phyloP scores from a whole-genome alignment of 2,329 filamentous ascomycete genomes.

The Diplodia mutila region DNA sequence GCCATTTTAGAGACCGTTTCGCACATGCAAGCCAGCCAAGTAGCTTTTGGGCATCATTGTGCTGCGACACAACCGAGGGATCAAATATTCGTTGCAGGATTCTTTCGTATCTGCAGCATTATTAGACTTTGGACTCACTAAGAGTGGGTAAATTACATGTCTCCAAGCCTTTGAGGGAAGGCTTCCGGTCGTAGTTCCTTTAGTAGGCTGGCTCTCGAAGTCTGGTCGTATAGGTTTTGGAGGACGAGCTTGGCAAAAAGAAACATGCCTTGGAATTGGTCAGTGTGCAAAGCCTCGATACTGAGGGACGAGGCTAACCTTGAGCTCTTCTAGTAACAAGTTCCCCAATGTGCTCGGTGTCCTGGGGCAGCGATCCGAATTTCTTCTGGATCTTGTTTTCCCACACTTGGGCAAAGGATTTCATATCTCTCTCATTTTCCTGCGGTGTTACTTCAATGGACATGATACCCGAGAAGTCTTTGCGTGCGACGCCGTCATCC shows the following conservation, averaged over 20 bases:
- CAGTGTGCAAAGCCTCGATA: too few species aligned
- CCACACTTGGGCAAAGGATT: too few species aligned
- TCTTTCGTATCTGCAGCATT: slow-evolving; percentile 34
- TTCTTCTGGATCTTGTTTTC: too few species aligned
- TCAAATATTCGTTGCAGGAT: slow-evolving; percentile 29
- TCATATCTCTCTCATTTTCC: slow-evolving; percentile 38
- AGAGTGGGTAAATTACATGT: slow-evolving; percentile 22
- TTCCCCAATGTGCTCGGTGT: too few species aligned
- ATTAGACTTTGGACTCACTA: background rate
- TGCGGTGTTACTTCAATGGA: slow-evolving; percentile 10
- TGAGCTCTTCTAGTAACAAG: too few species aligned
- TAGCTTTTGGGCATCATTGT: slow-evolving; percentile 35
- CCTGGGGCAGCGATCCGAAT: too few species aligned
- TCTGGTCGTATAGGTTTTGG: slow-evolving; percentile 32
- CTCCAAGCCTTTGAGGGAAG: slow-evolving; percentile 26
- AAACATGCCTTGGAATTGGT: slow-evolving; percentile 32
- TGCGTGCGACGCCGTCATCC: slow-evolving; percentile 34
- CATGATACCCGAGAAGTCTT: slow-evolving; percentile 30
- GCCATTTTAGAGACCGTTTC: slow-evolving; percentile 46
- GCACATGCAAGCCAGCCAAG: slow-evolving; percentile 49
- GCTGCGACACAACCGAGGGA: slow-evolving; percentile 24
- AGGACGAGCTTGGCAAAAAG: slow-evolving; percentile 35
- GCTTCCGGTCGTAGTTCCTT: slow-evolving; percentile 25
- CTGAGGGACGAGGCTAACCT: too few species aligned
- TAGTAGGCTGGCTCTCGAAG: slow-evolving; percentile 29